These are phyloP conservation scores for Lycium barbarum DNA, from an alignment of 257 asterid species.

Conservation along the genomic window DNA sequence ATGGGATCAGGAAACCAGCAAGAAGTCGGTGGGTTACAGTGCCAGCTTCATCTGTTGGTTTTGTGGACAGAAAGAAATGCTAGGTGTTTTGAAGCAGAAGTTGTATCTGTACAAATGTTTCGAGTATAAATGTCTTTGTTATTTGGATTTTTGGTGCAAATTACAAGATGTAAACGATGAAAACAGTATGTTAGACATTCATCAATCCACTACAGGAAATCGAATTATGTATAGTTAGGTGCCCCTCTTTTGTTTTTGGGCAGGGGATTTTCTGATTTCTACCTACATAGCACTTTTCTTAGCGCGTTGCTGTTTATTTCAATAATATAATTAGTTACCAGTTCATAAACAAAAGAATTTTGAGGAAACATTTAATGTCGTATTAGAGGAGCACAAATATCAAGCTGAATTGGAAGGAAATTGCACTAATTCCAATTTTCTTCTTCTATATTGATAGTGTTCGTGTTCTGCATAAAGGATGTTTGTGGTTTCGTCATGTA, in stretches of 20 bases:
- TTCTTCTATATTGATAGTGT: background rate
- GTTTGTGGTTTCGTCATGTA: background rate
- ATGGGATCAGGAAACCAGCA: background rate
- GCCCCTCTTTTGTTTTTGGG: background rate
- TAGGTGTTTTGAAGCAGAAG: background rate
- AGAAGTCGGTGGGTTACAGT: background rate
- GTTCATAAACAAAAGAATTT: background rate
- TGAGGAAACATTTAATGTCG: background rate
- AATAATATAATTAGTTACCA: background rate
- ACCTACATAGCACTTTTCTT: background rate
- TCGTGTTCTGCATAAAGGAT: background rate
- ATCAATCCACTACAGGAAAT: background rate
- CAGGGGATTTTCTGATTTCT: background rate
- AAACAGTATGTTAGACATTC: background rate
- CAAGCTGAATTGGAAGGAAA: background rate
- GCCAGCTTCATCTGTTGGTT: background rate
- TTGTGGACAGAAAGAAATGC: background rate
- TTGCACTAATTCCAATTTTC: background rate
- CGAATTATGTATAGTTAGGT: background rate
- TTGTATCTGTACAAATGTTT: background rate
- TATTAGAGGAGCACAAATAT: background rate
- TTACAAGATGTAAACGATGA: conserved; percentile 9
- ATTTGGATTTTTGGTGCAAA: background rate
- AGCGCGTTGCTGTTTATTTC: background rate
- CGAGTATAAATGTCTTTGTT: background rate